Conservation (phyloP, 2,329 filamentous ascomycete genomes). For the Fusarium neocosmosporiellum region DNA sequence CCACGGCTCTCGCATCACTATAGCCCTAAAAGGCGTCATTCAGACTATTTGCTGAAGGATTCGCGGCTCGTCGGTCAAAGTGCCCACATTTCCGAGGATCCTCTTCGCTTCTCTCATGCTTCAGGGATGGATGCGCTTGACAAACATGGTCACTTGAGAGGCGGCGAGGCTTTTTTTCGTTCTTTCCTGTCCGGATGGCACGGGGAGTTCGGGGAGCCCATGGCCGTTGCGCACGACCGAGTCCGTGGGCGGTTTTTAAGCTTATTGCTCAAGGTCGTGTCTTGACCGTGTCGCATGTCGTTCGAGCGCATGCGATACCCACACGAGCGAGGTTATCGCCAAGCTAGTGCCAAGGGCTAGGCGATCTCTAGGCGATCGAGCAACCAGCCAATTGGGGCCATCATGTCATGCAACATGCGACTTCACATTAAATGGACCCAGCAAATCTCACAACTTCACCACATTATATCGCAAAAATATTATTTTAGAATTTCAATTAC, state of each 20-base stretch:
- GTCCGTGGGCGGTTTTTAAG: conserved; percentile 25
- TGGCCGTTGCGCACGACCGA: neutral
- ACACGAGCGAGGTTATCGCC: conserved; percentile 25
- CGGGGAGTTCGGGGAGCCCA: conserved; percentile 33
- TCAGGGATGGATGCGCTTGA: neutral
- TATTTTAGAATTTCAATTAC: neutral
- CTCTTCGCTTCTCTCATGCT: neutral
- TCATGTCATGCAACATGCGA: neutral
- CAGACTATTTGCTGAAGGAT: conserved; percentile 7
- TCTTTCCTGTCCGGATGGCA: neutral
- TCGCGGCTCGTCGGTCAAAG: conserved; percentile 27
- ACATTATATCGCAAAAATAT: neutral
- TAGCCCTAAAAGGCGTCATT: conserved; percentile 35
- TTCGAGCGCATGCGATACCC: conserved; percentile 8
- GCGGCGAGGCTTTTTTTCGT: neutral
- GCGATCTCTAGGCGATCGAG: conserved; percentile 35
- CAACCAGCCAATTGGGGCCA: conserved; percentile 17
- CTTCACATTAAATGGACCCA: neutral
- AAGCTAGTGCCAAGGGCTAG: conserved; percentile 36
- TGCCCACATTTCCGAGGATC: neutral
- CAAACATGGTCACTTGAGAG: neutral
- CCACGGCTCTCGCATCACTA: conserved; percentile 30
- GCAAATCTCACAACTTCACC: neutral
- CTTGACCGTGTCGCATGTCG: neutral
- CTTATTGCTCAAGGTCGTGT: conserved; percentile 29